Percentiles rank a stretch among this genome's conserved stretches.
phyloP scores from a whole-genome alignment of 1,284 basidiomycete species.

The Fomes fomentarius region DNA sequence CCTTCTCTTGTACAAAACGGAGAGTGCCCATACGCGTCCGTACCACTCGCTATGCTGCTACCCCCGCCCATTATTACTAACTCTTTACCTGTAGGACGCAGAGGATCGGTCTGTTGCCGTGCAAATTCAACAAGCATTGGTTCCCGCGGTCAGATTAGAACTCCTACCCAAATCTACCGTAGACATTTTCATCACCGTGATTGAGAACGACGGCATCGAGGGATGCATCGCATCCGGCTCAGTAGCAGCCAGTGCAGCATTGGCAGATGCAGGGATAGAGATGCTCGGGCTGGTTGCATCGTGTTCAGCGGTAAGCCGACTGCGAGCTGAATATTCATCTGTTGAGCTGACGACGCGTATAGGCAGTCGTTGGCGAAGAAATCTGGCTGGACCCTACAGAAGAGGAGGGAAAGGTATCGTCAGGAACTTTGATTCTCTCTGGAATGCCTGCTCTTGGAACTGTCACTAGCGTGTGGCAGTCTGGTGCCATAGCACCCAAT shows the following conservation, averaged over 20 bases:
- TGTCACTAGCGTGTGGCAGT: conserved; percentile 82
- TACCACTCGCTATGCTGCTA: conserved; percentile 17
- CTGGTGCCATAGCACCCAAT: conserved; percentile 60
- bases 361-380: conserved; percentile 59
- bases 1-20: conserved; percentile 82
- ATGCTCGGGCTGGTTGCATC: conserved; percentile 84
- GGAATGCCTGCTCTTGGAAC: conserved; percentile 92
- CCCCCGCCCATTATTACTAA: conserved; percentile 16
- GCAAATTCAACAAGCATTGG: conserved; percentile 85
- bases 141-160: conserved; percentile 86
- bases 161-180: conserved; percentile 92
- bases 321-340: not conserved
- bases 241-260: conserved; percentile 88
- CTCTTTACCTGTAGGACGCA: conserved; percentile 70
- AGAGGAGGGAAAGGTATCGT: conserved; percentile 59
- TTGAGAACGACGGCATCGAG: conserved; percentile 90
- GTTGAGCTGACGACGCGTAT: conserved; percentile 17
- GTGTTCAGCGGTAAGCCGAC: conserved; percentile 73
- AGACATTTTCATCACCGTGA: conserved; percentile 89
- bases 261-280: conserved; percentile 89
- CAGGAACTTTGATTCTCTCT: conserved; percentile 72
- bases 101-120: conserved; percentile 87
- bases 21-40: conserved; percentile 87
- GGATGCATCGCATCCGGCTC: conserved; percentile 84
- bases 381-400: conserved; percentile 82